Conservation (phyloP, 495 filamentous ascomycete species). For the Tuber indicum region DNA sequence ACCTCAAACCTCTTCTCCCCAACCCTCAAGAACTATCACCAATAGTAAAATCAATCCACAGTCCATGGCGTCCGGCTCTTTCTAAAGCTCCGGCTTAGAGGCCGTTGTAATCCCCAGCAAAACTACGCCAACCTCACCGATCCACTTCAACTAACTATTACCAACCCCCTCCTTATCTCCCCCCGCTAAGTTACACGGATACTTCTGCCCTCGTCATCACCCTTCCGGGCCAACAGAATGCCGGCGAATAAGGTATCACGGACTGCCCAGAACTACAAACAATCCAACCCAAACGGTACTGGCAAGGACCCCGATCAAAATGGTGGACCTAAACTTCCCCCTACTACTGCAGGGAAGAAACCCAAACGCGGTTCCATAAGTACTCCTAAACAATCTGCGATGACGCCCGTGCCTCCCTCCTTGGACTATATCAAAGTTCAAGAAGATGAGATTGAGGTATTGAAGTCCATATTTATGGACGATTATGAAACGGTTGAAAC, state of each 20-base stretch:
- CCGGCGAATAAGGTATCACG: conserved; percentile 21
- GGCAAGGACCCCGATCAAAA: conserved; percentile 44
- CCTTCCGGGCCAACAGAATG: conserved; percentile 24
- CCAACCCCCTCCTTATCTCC: conserved; percentile 3
- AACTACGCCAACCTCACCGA: conserved; percentile 13
- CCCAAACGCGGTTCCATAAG: conserved; percentile 47
- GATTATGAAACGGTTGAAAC: conserved; percentile 71
- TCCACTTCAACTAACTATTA: conserved; percentile 11
- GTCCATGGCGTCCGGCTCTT: conserved; percentile 40
- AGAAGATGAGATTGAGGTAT: conserved; percentile 75
- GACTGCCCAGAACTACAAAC: conserved; percentile 35
- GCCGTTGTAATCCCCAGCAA: conserved; percentile 32
- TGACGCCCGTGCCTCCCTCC: conserved; percentile 40
- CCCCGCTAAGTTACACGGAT: conserved; percentile 10
- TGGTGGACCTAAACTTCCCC: conserved; percentile 19
- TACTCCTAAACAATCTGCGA: conserved; percentile 36
- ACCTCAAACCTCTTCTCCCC: conserved; percentile 11
- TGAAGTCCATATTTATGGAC: conserved; percentile 86
- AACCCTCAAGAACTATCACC: conserved; percentile 11
- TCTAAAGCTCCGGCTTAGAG: conserved; percentile 40
- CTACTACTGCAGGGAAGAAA: conserved; percentile 25
- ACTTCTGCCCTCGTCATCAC: conserved; percentile 11
- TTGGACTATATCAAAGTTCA: conserved; percentile 80
- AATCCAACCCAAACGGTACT: conserved; percentile 30
- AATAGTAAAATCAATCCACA: conserved; percentile 14